Base-by-base conservation (phyloP, 1,139 yeast genomes). In the Meyerozyma carpophila region DNA sequence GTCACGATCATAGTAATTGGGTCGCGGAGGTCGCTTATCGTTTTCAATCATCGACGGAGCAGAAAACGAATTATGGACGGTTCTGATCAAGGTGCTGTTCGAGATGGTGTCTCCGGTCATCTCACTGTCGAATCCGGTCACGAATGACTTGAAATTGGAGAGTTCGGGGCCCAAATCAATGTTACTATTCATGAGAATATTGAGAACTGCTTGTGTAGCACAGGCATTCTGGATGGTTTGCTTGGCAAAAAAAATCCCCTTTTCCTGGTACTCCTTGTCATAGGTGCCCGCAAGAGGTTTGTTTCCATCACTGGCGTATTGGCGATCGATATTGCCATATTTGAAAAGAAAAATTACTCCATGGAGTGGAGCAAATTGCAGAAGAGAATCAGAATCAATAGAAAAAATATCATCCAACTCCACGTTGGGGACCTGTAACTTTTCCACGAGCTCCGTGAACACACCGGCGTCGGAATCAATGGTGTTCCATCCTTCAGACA, bases 401-500 rank as follows among this genome's bases (percentile, higher is more conserved):
- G 81, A 65, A 49, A 75, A 75, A 14, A 82, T 64, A 52, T 84
- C 89, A 43, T 79, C 81, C 51, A 83, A 70, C 57, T 82, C 83
- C 14, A 81, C 72, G 28, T 75, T 71, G 47, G 71, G 55, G 20
- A 81, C 81, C n/a, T 79, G 79, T 36, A 84, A 62, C 44, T 73
- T 70, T 48, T 79, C 83, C 24, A 81, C 78, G 24, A 83, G 68
- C 50, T 82, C 84, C 1, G 86, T 78, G 61, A 83, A 84, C 8
- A 83, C 82, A n/a, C 86, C 86, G 0, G 87, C 86, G 59, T 83
- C 90, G 4, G 85, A 79, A 54, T 82, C 89, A 21, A 83, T 80
- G 1, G 87, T 81, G 54, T 81, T 82, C 89, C 90, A 83, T 10
- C 81, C 77, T 8, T 31, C 37, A 18, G 37, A 11, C 37, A 32